phyloP scores from a whole-genome alignment of 495 filamentous ascomycete genomes.

The Ramalina intermedia region DNA sequence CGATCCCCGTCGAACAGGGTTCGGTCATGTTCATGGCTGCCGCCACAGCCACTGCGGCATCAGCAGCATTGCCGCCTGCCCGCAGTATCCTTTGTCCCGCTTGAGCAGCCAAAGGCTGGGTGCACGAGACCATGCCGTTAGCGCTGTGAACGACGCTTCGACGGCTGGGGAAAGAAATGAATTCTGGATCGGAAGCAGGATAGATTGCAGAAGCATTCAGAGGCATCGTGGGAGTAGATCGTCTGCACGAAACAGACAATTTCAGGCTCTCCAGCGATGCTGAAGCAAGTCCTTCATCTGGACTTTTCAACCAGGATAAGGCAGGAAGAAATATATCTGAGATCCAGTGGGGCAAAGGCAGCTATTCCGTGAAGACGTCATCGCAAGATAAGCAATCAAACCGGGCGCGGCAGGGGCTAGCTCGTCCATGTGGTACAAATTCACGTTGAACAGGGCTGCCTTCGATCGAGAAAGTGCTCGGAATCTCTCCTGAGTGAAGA shows the following conservation, averaged over 20 bases:
- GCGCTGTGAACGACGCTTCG: conserved; percentile 87
- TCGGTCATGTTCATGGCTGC: conserved; percentile 90
- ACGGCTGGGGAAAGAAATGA: conserved; percentile 60
- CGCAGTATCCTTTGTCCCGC: conserved; percentile 73
- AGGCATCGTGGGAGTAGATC: conserved; percentile 29
- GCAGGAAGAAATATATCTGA: no score
- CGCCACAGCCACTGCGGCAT: conserved; percentile 85
- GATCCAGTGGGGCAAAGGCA: no score
- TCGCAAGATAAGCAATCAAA: no score
- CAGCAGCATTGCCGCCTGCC: conserved; percentile 85
- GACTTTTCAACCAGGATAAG: no score
- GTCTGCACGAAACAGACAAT: background rate
- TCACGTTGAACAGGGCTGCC: no score
- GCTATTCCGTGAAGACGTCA: no score
- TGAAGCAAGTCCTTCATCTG: no score
- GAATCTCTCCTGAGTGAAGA: no score
- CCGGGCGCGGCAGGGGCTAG: no score
- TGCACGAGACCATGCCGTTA: conserved; percentile 82
- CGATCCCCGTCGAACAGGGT: conserved; percentile 87
- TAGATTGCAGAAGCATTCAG: conserved; percentile 47
- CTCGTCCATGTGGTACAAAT: no score
- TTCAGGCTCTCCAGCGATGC: no score
- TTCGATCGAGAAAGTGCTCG: no score
- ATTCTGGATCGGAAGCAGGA: conserved; percentile 43
- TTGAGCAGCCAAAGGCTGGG: conserved; percentile 79